Conservation (phyloP, 129 eudicot genomes). For the Pittosporum tobira region DNA sequence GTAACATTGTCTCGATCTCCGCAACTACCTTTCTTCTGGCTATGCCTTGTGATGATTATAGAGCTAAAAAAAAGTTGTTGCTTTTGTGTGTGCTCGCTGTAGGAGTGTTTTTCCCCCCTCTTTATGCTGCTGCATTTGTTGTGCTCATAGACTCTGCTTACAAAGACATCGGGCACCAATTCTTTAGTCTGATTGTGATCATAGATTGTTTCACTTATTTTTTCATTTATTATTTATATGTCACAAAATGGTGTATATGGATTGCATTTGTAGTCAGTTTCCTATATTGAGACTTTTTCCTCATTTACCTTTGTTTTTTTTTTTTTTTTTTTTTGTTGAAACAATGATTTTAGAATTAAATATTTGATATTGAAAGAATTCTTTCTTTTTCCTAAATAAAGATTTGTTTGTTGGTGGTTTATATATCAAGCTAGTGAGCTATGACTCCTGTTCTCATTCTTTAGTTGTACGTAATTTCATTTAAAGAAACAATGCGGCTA, state of each 20-base stretch:
- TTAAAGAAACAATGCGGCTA: too few species aligned
- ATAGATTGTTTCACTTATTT: neutral
- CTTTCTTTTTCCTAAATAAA: too few species aligned
- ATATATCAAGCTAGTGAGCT: too few species aligned
- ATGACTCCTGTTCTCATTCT: too few species aligned
- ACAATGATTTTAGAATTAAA: too few species aligned
- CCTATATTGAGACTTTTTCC: neutral
- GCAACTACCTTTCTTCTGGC: slow-evolving; percentile 10
- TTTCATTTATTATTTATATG: too few species aligned
- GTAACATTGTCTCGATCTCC: slow-evolving; percentile 15
- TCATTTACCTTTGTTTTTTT: too few species aligned
- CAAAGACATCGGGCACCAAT: neutral
- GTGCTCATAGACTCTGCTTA: slow-evolving; percentile 2
- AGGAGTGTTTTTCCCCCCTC: slow-evolving; percentile 50
- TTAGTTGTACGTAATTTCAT: too few species aligned
- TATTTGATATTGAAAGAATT: too few species aligned
- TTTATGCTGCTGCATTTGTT: slow-evolving; percentile 19
- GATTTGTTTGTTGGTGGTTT: too few species aligned
- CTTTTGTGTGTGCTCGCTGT: slow-evolving; percentile 25
- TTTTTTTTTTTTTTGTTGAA: too few species aligned
- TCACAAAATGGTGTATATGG: neutral
- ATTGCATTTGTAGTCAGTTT: neutral
- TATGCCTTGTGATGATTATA: slow-evolving; percentile 19
- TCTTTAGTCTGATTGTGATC: slow-evolving; percentile 1
- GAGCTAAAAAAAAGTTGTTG: slow-evolving; percentile 27